Evolutionary conservation across 2,329 filamentous ascomycete species (phyloP).

Genomic region (Endoconidiophora polonica): DNA sequence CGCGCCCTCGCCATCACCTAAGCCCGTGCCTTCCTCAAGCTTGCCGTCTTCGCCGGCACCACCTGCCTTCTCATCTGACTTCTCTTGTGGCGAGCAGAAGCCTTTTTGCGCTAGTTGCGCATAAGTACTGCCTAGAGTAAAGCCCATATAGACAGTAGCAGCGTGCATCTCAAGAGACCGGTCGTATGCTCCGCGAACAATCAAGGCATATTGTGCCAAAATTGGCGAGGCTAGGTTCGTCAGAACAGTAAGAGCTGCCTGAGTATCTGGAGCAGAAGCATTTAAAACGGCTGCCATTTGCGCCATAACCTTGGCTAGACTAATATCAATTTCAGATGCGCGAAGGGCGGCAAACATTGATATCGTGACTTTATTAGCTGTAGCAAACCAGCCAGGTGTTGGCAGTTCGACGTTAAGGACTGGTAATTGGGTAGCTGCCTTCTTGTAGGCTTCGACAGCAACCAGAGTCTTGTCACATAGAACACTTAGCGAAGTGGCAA

Average conservation of each 20-base stretch:
- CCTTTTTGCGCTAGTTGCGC: constrained; percentile 65
- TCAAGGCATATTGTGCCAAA: constrained; percentile 51
- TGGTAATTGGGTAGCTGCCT: constrained; percentile 36
- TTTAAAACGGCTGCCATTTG: not conserved
- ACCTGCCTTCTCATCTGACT: constrained; percentile 51
- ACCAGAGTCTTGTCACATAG: constrained; percentile 65
- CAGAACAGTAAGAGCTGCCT: constrained; percentile 19
- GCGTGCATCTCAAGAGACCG: constrained; percentile 49
- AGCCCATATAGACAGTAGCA: constrained; percentile 56
- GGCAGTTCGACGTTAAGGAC: constrained; percentile 13
- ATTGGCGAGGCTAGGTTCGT: constrained; percentile 52
- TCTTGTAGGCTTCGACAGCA: constrained; percentile 56
- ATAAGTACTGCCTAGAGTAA: constrained; percentile 61
- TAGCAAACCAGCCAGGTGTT: constrained; percentile 36
- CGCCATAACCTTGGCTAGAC: constrained; percentile 28
- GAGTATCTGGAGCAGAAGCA: not conserved
- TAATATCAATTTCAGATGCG: constrained; percentile 10
- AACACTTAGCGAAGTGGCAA: constrained; percentile 42
- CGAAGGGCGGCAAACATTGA: constrained; percentile 11
- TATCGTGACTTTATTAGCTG: constrained; percentile 3
- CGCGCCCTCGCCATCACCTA: constrained; percentile 86
- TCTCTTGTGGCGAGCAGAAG: constrained; percentile 80
- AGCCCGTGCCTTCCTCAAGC: constrained; percentile 76
- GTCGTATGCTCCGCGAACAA: constrained; percentile 40
- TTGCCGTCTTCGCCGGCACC: constrained; percentile 64